Base-by-base conservation (phyloP, 768 basidiomycete genomes). In the Podaxis rugospora region DNA sequence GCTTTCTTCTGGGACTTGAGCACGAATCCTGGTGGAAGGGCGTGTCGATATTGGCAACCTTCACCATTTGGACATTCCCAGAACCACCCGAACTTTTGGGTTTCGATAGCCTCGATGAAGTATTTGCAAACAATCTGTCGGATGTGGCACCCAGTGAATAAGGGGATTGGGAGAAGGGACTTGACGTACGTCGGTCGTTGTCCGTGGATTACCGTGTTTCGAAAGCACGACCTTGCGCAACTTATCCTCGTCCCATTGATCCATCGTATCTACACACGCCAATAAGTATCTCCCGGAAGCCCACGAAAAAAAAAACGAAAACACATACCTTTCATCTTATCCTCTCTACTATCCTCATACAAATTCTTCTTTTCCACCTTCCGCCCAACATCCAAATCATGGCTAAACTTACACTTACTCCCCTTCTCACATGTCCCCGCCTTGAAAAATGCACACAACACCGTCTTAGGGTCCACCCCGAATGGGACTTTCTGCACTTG, bases 71-170 rank as follows among this genome's bases (percentile, higher is more conserved):
- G 93, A 74, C 92, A 93, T 73, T 92, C 89, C 93, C 93, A 96
- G 80, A 96, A 96, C 94, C 94, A 95, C 27, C 93, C 93, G 68
- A 91, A 93, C 81, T 93, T 95, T 71, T 92, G 86, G 2, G 81
- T 78, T 72, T 99, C 97, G 70, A 99, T 96, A 50, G 97, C 96
- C 69, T 96, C 88, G 67, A 99, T 91, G 70, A 99, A 99, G 77
- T 77, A 86, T 74, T 96, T 98, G 87, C 97, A 99, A 3, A 99
- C 96, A 69, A 99, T 97, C 92, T 96, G 64, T 46, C 9, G 27
- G 18, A 25, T 52, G 51, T 18, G 60, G 57, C 32, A 52, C 28
- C 3, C 2, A 51, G 10, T 42, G 0, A 59, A 59, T 2, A 32
- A 55, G 39, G 23, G n/a, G 27, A 21, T 50, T 42, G 14, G 36